Evolutionary conservation across 2,329 filamentous ascomycete species (phyloP), one percentile per base, ranked within the genome.

Genomic region (Macrophomina tecta): DNA sequence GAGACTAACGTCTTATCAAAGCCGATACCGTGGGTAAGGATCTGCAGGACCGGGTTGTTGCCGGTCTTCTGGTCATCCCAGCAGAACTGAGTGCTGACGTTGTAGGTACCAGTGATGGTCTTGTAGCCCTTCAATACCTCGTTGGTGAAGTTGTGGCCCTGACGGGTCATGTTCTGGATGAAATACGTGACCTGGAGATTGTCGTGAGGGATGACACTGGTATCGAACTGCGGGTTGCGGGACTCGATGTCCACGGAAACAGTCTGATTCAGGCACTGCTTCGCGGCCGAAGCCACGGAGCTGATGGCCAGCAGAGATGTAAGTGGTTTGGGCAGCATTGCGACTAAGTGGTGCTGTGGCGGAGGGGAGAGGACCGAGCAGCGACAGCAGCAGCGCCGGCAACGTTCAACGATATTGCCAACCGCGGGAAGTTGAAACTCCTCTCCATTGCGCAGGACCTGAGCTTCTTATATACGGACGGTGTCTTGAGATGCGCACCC

Each of bases 21-120:
- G 9, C 83, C 84, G 70, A 86, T 82, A 34, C 85, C 85, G 71
- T 87, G 84, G 1, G 82, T 83, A 14, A 87, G 74, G 23, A 87
- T 68, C 70, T 87, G 84, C 68, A 72, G 73, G 52, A 62, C 80
- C 74, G 11, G 82, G 8, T 70, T 69, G 3, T 68, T 67, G 11
- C 74, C 82, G 5, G 71, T 71, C 9, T 69, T 74, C 16, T 58
- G 63, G 67, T 84, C 81, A 0, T 89, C 88, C 64, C 82, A 77
- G 76, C 89, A 91, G 79, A 89, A 89, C 9, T 86, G 87, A 0
- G 86, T 84, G 4, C 82, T 85, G 56, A 91, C 85, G 4, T 84
- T 74, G 77, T 89, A 90, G 30, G 77, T 80, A 38, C 86, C 86
- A 1, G 78, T 73, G 16, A 88, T 76, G 0, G 82, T 85, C 34